Percentiles rank a stretch among this genome's conserved stretches.
Evolutionary conservation across 2,329 filamentous ascomycete species (phyloP).

Genomic region (Colletotrichum tamarilloi): DNA sequence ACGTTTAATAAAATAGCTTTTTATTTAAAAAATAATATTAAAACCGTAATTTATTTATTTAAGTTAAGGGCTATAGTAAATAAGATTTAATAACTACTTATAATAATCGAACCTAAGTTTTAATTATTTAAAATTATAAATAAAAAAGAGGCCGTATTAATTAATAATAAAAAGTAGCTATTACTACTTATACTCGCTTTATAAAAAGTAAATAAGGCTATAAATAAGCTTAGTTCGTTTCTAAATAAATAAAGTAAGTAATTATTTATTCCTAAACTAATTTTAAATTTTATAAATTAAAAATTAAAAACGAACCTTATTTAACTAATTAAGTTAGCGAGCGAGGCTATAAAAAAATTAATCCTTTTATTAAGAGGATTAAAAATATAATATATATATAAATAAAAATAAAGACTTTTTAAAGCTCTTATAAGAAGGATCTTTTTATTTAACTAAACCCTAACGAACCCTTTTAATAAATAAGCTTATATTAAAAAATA

Average conservation of each 20-base stretch:
- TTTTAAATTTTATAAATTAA: fast-evolving
- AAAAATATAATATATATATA: background rate
- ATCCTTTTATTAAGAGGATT: no score
- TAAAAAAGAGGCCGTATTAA: no score
- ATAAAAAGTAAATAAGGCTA: background rate
- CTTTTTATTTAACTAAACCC: no score
- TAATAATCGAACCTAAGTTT: no score
- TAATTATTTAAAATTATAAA: no score
- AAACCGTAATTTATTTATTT: fast-evolving
- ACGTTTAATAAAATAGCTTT: background rate
- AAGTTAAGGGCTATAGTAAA: fast-evolving
- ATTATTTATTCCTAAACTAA: fast-evolving
- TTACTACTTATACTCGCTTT: background rate
- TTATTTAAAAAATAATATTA: background rate
- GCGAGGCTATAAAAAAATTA: fast-evolving
- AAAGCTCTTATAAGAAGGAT: no score
- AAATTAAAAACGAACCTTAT: fast-evolving
- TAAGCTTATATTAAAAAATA: fast-evolving
- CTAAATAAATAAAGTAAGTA: background rate
- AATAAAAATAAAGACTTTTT: no score
- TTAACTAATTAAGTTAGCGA: background rate
- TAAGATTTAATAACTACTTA: background rate
- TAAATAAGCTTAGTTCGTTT: no score
- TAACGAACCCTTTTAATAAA: no score
- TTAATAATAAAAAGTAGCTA: background rate